phyloP scores from a whole-genome alignment of 2,329 filamentous ascomycete genomes.

The Aspergillus aculeatinus region DNA sequence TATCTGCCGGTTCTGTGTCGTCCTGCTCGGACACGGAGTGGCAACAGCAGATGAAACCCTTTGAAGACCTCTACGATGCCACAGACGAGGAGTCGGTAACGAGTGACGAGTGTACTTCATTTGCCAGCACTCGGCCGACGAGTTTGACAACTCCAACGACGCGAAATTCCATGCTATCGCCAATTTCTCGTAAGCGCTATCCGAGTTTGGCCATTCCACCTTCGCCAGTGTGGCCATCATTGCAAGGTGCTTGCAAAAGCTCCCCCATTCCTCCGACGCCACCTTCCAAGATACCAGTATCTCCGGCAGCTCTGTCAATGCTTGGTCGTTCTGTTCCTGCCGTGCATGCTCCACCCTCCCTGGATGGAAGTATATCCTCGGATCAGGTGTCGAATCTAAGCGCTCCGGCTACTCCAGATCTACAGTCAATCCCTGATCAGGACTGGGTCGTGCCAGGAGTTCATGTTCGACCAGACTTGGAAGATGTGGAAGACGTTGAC shows the following conservation, averaged over 20 bases:
- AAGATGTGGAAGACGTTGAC: conserved; percentile 28
- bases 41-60: conserved; percentile 67
- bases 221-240: conserved; percentile 56
- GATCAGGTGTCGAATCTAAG: conserved; percentile 83
- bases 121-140: conserved; percentile 50
- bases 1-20: conserved; percentile 33
- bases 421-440: conserved; percentile 56
- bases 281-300: conserved; percentile 65
- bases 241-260: conserved; percentile 54
- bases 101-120: conserved; percentile 49
- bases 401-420: conserved; percentile 78
- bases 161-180: conserved; percentile 37
- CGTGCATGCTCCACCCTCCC: conserved; percentile 77
- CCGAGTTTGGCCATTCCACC: conserved; percentile 61
- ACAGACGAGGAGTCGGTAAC: conserved; percentile 72
- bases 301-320: conserved; percentile 70
- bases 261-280: conserved; percentile 50
- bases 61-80: conserved; percentile 84
- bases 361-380: conserved; percentile 84
- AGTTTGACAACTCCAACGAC: conserved; percentile 47
- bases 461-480: conserved; percentile 35
- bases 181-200: conserved; percentile 50
- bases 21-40: conserved; percentile 57
- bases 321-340: conserved; percentile 71
- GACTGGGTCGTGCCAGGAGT: conserved; percentile 57